Conservation (phyloP, 2,329 filamentous ascomycete genomes). For the Phaeosphaeria sp. region DNA sequence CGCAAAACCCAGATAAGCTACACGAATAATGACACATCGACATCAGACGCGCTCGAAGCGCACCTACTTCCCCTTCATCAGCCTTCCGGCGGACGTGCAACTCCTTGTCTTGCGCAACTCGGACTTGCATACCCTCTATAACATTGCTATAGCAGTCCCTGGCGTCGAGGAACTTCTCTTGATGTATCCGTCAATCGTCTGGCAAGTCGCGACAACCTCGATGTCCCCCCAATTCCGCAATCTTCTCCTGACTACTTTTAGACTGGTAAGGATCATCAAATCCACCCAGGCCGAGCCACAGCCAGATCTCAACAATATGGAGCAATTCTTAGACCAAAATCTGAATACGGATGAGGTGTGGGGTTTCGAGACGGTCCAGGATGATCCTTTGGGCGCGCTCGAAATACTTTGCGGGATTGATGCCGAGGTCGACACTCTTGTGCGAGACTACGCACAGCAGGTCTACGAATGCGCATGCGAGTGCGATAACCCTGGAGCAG, state of each 20-base stretch:
- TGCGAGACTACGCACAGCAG: slow-evolving; percentile 12
- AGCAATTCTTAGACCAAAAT: not conserved
- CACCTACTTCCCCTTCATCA: slow-evolving; percentile 7
- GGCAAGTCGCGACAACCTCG: slow-evolving; percentile 1
- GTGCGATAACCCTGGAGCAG: slow-evolving; percentile 17
- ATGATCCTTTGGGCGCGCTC: slow-evolving; percentile 7
- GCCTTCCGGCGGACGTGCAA: slow-evolving; percentile 12
- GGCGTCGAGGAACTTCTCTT: not conserved
- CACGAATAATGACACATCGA: not conserved
- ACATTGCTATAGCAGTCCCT: not conserved
- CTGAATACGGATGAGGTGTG: not conserved
- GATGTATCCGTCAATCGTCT: slow-evolving; percentile 3
- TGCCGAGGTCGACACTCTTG: not conserved
- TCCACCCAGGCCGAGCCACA: not conserved
- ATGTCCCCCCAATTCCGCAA: slow-evolving; percentile 11
- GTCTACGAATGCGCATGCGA: slow-evolving; percentile 17
- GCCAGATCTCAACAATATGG: not conserved
- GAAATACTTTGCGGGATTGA: slow-evolving; percentile 15
- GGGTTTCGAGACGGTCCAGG: too few relatives aligned
- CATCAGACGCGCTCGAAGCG: not conserved
- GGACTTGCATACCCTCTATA: not conserved
- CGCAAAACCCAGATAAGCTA: not conserved
- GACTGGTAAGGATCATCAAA: not conserved
- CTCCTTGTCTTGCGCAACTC: slow-evolving; percentile 5
- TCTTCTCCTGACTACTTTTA: slow-evolving; percentile 9